These are phyloP conservation scores for Ceratocystiopsis minuta DNA, from an alignment of 2,329 filamentous ascomycete genomes.

Conservation along the genomic window DNA sequence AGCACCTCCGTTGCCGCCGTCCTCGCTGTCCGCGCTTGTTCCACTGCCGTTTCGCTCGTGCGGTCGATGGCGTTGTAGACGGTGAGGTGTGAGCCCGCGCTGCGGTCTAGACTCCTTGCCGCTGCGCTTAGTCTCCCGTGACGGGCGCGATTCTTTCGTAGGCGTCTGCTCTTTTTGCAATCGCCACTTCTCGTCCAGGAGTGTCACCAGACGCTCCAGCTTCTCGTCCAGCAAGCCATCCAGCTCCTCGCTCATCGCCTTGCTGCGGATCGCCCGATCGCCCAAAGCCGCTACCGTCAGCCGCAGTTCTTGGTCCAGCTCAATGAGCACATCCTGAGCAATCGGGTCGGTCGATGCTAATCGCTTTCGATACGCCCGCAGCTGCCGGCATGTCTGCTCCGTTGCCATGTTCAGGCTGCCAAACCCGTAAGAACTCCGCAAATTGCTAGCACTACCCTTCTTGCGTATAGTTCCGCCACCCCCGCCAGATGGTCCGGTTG, in stretches of 20 bases:
- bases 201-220: constrained; percentile 49
- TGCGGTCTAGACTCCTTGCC: no score
- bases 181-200: constrained; percentile 55
- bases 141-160: not conserved
- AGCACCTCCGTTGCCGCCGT: constrained; percentile 47
- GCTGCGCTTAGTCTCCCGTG: no score
- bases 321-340: constrained; percentile 37
- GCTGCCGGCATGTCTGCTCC: constrained; percentile 43
- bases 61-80: no score
- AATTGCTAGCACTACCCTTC: constrained; percentile 17
- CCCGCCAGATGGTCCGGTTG: not conserved
- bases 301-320: constrained; percentile 46
- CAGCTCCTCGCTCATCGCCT: constrained; percentile 37
- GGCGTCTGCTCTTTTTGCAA: constrained; percentile 13
- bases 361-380: constrained; percentile 46
- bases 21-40: constrained; percentile 29
- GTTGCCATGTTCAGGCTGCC: constrained; percentile 43
- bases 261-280: constrained; percentile 34
- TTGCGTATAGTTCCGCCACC: constrained; percentile 20
- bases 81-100: no score
- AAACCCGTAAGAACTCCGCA: constrained; percentile 19
- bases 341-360: constrained; percentile 36
- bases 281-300: constrained; percentile 43
- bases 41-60: no score
- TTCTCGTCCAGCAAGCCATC: constrained; percentile 56